phyloP scores from a whole-genome alignment of 805 yeast genomes.

The Candida chauliodis region DNA sequence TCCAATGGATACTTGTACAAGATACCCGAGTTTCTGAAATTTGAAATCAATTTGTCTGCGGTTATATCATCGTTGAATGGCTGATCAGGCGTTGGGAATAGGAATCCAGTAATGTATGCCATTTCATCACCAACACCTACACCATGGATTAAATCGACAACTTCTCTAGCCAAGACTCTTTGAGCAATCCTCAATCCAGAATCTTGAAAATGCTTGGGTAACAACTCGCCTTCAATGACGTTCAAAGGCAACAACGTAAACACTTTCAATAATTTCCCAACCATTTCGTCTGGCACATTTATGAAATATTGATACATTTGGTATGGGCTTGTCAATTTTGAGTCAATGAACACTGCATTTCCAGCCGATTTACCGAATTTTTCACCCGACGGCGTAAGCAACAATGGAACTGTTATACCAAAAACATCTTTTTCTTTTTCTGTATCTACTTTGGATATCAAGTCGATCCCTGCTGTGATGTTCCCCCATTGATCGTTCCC shows the following conservation, averaged over 20 bases:
- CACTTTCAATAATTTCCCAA: conserved; percentile 61
- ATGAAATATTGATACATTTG: conserved; percentile 83
- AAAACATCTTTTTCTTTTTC: conserved; percentile 33
- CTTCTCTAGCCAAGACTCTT: conserved; percentile 72
- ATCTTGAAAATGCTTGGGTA: conserved; percentile 49
- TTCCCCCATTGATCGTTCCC: conserved; percentile 99
- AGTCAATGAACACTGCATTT: conserved; percentile 86
- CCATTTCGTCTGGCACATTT: conserved; percentile 74
- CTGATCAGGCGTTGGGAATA: conserved; percentile 57
- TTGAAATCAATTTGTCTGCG: conserved; percentile 48
- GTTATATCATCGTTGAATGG: conserved; percentile 44
- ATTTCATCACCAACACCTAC: conserved; percentile 68
- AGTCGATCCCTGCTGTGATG: conserved; percentile 91
- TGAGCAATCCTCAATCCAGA: conserved; percentile 76
- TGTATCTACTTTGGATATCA: conserved; percentile 70
- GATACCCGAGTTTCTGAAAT: conserved; percentile 59
- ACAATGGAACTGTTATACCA: conserved; percentile 86
- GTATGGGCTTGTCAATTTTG: conserved; percentile 70
- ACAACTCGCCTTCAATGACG: conserved; percentile 49
- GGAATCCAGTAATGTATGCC: conserved; percentile 58
- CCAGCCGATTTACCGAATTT: conserved; percentile 98
- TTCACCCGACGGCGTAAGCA: conserved; percentile 85
- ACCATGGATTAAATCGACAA: conserved; percentile 87
- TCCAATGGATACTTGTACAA: conserved; percentile 19
- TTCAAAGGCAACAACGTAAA: conserved; percentile 74